Percentiles rank a stretch among this genome's conserved stretches.
phyloP scores from a whole-genome alignment of 78 protist species.

The Dictyostelium brefeldianum region DNA sequence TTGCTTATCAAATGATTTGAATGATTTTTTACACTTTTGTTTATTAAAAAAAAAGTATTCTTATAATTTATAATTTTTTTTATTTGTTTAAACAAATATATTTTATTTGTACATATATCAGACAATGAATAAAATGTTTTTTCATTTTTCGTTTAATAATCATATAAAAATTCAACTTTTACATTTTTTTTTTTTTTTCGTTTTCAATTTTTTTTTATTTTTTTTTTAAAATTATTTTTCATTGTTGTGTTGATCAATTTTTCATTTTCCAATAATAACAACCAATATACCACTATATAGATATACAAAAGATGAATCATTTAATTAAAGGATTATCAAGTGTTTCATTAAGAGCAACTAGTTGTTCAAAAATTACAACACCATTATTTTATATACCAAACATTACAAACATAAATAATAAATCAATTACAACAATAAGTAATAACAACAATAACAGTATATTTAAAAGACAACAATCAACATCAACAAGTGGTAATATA shows the following conservation, averaged over 20 bases:
- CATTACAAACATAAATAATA: not conserved
- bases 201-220: slow-evolving; percentile 6
- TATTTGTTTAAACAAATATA: no score
- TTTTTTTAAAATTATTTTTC: not conserved
- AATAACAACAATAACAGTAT: not conserved
- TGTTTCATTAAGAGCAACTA: not conserved
- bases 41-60: no score
- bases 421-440: not conserved
- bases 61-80: not conserved
- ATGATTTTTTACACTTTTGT: no score
- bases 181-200: not conserved
- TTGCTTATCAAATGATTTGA: no score
- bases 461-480: not conserved
- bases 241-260: not conserved
- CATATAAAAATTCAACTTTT: no score
- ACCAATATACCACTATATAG: not conserved
- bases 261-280: not conserved
- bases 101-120: no score
- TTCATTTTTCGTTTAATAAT: no score
- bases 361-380: not conserved
- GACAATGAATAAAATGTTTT: no score
- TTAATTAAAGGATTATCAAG: slow-evolving; percentile 10
- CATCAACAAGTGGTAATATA: slow-evolving; percentile 5
- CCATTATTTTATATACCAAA: not conserved
- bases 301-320: slow-evolving; percentile 17